Base-by-base conservation (phyloP, 306 rosid genomes). In the Cajanus cajan region DNA sequence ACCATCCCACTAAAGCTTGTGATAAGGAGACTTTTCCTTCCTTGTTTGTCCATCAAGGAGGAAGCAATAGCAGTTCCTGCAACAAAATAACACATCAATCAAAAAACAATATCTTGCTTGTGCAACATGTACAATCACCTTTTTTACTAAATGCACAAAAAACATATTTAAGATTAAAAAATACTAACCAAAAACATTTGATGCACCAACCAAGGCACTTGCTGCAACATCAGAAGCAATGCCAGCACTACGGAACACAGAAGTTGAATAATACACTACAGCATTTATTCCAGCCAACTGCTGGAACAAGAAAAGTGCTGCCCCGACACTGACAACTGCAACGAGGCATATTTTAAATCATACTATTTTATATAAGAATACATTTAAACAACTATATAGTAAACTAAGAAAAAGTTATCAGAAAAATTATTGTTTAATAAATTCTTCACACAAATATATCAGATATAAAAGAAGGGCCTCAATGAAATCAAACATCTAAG, bases 241-340 rank as follows among this genome's bases (percentile, higher is more conserved):
- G 73, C 98, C 98, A 54, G 98, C 98, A 82, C 91, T 92, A 54
- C 98, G 93, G 88, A 95, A 95, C 58, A 95, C 98, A 40, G 98
- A 78, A 75, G 98, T 95, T 28, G 98, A 95, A 88, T 95, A 95
- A 71, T 95, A 95, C 59, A 95, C 98, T 65, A 92, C 98, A 5
- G 98, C 98, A 44, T 95, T 95, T 85, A 95, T 95, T 82, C 98
- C 98, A 15, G 98, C 95, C 61, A 95, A 76, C 82, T 95, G 98
- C 77, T 95, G 98, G 87, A 95, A 86, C 86, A 95, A 82, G 91
- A 92, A 95, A 71, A 95, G 97, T 65, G 98, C 90, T 3, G 93
- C 96, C 78, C 98, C 98, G 64, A 95, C 97, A 69, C 97, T 92
- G 72, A 95, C 98, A 87, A 95, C 98, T 95, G 93, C 82, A 82